Conservation (phyloP, 768 basidiomycete species). For the Kwoniella bestiolae region DNA sequence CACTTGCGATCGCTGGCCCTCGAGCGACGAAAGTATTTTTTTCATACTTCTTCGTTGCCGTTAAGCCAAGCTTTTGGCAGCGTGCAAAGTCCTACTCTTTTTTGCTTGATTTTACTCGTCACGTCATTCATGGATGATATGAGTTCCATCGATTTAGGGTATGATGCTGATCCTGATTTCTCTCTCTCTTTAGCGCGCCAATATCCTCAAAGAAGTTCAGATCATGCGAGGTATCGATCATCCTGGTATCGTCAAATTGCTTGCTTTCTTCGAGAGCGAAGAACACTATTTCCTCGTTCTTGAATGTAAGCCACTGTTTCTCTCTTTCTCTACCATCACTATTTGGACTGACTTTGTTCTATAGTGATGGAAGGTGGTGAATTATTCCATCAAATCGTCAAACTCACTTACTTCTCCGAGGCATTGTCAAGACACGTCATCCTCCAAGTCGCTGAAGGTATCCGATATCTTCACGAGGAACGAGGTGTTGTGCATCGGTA, state of each 20-base stretch:
- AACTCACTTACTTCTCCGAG: constrained; percentile 97
- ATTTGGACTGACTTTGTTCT: not conserved
- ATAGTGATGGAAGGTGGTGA: constrained; percentile 97
- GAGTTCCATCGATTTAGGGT: not conserved
- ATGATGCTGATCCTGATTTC: not conserved
- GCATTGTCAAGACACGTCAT: constrained; percentile 97
- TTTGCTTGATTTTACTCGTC: not conserved
- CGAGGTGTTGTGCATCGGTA: constrained; percentile 94
- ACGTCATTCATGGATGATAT: no score
- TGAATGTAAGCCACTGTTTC: constrained; percentile 74
- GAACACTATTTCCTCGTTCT: constrained; percentile 94
- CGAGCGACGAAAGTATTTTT: constrained; percentile 40
- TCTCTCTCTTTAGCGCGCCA: constrained; percentile 72
- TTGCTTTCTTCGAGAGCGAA: constrained; percentile 85
- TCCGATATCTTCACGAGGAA: constrained; percentile 94
- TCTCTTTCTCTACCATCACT: no score
- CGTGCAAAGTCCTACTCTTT: no score
- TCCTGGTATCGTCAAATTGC: constrained; percentile 87
- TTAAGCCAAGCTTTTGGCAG: not conserved
- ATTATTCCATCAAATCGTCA: constrained; percentile 77
- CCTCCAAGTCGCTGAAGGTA: constrained; percentile 84
- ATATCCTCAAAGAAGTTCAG: constrained; percentile 99
- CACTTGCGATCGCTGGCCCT: constrained; percentile 40
- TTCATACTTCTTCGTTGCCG: constrained; percentile 7
- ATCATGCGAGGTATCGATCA: constrained; percentile 97